These are phyloP conservation scores for Leersia perrieri DNA, from an alignment of 176 grass and related monocot species.

Conservation along the genomic window DNA sequence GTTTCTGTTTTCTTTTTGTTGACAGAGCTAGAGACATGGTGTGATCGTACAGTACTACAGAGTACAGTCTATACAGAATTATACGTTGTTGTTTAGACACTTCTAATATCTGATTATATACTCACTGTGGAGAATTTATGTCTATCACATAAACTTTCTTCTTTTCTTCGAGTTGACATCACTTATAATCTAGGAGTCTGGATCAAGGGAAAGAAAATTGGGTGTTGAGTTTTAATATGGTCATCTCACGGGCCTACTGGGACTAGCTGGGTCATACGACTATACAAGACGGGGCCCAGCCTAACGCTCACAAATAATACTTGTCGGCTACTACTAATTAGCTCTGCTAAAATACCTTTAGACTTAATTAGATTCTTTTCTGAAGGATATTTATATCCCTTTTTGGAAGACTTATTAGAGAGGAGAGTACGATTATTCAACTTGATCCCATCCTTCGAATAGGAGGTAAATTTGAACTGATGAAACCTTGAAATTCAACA, in stretches of 20 bases:
- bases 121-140: not conserved
- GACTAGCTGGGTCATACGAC: not conserved
- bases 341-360: not conserved
- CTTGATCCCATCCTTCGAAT: too few species aligned
- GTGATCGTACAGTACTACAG: not conserved
- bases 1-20: not conserved
- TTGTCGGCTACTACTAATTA: not conserved
- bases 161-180: not conserved
- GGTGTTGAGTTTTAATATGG: not conserved
- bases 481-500: not conserved
- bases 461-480: not conserved
- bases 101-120: not conserved
- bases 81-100: not conserved
- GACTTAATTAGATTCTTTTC: not conserved
- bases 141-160: too few species aligned
- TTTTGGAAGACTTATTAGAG: not conserved
- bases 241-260: not conserved
- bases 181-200: not conserved
- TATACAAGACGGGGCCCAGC: not conserved
- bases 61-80: not conserved
- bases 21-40: slow-evolving; percentile 3
- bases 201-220: not conserved
- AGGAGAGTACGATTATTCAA: too few species aligned
- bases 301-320: not conserved
- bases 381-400: not conserved